Evolutionary conservation across 345 rosid genomes (phyloP), one percentile per base, ranked within the genome.

Genomic region (Trapa bicornis): DNA sequence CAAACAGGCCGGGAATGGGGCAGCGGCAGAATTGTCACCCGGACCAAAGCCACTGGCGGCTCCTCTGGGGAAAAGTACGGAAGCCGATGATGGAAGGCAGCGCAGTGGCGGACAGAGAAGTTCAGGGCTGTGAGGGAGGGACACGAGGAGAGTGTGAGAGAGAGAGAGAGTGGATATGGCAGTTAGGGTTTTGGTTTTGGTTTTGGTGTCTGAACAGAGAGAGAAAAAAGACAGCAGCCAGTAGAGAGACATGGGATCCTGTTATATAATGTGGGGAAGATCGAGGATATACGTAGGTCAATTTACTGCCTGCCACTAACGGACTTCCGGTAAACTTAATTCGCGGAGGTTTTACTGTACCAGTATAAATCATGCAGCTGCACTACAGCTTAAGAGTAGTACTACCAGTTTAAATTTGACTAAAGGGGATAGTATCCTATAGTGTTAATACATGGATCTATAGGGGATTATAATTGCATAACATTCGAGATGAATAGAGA

Each of bases 61-160:
- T 3, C 14, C 37, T 58, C 37, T 32, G 63, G 10, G 0, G 0
- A 4, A 6, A 15, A 61, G 66, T 41, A 35, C 66, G 41, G 66
- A 43, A 39, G 37, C 58, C 63, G 38, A 35, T 69, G 70, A 5
- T 22, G 61, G 70, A 67, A 37, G 12, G 70, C 63, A 38, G 63
- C 42, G 48, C 45, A 58, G 63, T 32, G 63, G 32, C 6, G 22
- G 22, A 29, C 60, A 54, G 15, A 22, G 60, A 57, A 22, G 61
- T 2, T 4, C 61, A 58, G 63, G 35, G 29, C 29, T 22, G 29
- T 22, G 11, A 10, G 37, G 4, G 43, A 4, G 6, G 43, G 43
- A 41, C 43, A 41, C 1, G 43, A 3, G 35, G 37, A 35, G 63
- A 33, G 5, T 8, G 37, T 9, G 38, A 12, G 16, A 0, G 16